Conservation (phyloP, 1,284 basidiomycete species). For the Cutaneotrichosporon sp. region DNA sequence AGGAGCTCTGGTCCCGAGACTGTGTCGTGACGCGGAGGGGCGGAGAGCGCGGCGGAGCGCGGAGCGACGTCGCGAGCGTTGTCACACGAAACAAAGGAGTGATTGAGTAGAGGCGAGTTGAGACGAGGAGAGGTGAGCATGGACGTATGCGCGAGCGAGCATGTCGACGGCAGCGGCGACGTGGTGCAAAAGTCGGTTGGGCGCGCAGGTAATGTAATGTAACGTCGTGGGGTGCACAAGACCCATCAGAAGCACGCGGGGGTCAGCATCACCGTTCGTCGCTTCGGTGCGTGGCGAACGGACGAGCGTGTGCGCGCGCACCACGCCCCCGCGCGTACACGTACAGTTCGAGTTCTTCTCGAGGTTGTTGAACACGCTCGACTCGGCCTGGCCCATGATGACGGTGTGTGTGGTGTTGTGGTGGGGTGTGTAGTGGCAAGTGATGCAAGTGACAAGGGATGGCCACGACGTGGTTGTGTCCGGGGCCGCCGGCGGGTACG, state of each 20-base stretch:
- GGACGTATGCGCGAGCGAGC: too few relatives aligned
- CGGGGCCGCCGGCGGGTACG: not conserved
- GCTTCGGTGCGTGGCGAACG: too few relatives aligned
- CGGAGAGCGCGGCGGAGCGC: not conserved
- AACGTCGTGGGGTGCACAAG: not conserved
- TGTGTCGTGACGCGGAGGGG: slow-evolving; percentile 40
- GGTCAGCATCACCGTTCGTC: slow-evolving; percentile 1
- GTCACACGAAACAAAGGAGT: too few relatives aligned
- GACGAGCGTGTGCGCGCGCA: too few relatives aligned
- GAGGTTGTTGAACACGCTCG: slow-evolving; percentile 45
- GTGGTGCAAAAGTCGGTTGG: not conserved
- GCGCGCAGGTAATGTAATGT: not conserved
- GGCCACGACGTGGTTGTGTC: not conserved
- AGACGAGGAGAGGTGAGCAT: not conserved
- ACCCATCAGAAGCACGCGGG: not conserved
- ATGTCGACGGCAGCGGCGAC: not conserved
- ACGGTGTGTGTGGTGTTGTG: not conserved
- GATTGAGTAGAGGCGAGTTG: too few relatives aligned
- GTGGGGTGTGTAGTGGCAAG: not conserved
- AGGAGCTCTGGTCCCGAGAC: slow-evolving; percentile 89
- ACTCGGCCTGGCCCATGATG: slow-evolving; percentile 48
- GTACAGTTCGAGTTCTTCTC: slow-evolving; percentile 49
- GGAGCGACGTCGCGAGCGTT: not conserved
- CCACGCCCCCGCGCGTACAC: too few relatives aligned
- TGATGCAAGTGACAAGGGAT: not conserved